Evolutionary conservation across 2,329 filamentous ascomycete species (phyloP), one percentile per base, ranked within the genome.

Genomic region (Fusarium concolor): DNA sequence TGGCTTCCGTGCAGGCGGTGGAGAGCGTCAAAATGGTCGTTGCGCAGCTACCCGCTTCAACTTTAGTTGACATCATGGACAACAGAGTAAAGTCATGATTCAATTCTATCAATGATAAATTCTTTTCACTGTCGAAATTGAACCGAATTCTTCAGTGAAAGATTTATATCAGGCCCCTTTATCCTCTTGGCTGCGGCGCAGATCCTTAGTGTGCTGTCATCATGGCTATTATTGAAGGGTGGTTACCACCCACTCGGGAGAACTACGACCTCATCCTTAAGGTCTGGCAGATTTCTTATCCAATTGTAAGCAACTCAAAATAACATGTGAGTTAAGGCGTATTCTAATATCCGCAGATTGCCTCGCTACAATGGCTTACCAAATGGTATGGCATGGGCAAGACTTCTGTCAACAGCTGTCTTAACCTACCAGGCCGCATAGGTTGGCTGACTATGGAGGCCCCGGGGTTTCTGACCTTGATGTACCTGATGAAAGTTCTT

Each of bases 351-450:
- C 33, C 51, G 12, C 63, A 97, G 93, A 75, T 93, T 67, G 90
- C 90, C 0, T 86, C 88, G 2, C 51, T 87, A 22, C 94, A 97
- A 87, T 96, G 91, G 90, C 61, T 90, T 56, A 81, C 85, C n/a
- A 86, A 88, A 56, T 97, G 88, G 86, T 96, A 97, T 78, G 92
- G 92, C 50, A 93, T 95, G 83, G 96, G 96, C 78, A 98, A 98
- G 81, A 97, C 94, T 4, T 97, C 93, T 5, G 85, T 89, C 18
- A 76, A 84, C 5, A 94, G 91, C 72, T 81, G 81, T 14, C 83
- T 96, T 76, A 99, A 99, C 80, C 79, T 98, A n/a, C 92, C 94
- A 3, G 96, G 96, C 64, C 92, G 92, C 72, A 82, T 93, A 67
- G 94, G 89, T 59, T 99, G 96, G 96, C 85, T 92, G 56, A 87